Evolutionary conservation across 2,329 filamentous ascomycete genomes (phyloP), one percentile per base, ranked within the genome.

Genomic region (Fusarium caatingaense): DNA sequence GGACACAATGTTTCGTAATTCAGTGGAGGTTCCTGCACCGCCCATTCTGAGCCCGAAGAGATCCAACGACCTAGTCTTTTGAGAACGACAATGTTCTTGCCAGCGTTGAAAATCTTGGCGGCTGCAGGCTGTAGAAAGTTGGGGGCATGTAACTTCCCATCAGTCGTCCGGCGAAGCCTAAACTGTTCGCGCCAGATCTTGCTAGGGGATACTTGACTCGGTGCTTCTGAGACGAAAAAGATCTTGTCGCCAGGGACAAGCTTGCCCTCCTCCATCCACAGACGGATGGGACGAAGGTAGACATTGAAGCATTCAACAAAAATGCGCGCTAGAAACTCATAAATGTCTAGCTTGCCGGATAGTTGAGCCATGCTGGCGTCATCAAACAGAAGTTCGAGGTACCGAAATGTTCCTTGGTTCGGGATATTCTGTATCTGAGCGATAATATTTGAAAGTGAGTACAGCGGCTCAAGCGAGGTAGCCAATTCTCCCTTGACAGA

Each of bases 51-150:
- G 77, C 75, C 77, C 60, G 72, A 75, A 49, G 79, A 72, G 50
- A 82, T 77, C 64, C 86, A 83, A 58, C 86, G 83, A 42, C 89
- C 88, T 13, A 97, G 83, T 49, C 91, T 87, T 64, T 90, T 91
- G n/a, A 98, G 81, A 46, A 98, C 91, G 2, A 96, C 88, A 58
- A 96, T 90, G 73, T 92, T 97, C 79, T 98, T 98, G 1, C 95
- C 95, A 3, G 93, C 91, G 2, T 91, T 93, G 74, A 97, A 95
- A 40, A 98, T 93, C 66, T 90, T 92, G 25, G 83, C 81, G 1
- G 88, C 89, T 3, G 90, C 87, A 4, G 90, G 86, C 41, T 90
- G 88, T 7, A 98, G 84, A 69, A 97, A 98, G 5, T 82, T 85
- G 0, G 95, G 94, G 0, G 91, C 90, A 72, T 91, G 89, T 2